A percentile compares a stretch with the other conserved stretches of the same genome.
These are phyloP conservation scores for Xylaria longipes DNA, from an alignment of 495 filamentous ascomycete genomes.

Conservation along the genomic window DNA sequence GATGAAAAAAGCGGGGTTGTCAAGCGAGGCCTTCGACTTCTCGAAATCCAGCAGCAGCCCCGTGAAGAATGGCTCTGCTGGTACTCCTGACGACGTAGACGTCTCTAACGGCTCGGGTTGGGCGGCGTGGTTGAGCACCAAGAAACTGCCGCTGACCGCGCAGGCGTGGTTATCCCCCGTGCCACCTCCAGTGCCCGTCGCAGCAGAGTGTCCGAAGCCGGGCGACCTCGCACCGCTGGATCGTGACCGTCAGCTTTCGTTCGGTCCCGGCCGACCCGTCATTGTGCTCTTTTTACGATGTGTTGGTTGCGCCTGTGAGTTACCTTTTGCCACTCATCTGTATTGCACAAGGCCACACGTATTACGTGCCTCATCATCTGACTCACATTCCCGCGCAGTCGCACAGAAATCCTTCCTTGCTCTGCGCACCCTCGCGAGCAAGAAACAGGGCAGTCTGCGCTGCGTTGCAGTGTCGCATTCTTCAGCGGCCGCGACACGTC, in stretches of 20 bases:
- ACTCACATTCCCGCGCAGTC: constrained; percentile 39
- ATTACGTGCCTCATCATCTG: background rate
- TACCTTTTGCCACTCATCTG: background rate
- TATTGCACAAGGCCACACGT: background rate
- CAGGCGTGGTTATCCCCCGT: constrained; percentile 54
- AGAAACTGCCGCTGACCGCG: constrained; percentile 45
- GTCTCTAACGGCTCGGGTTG: constrained; percentile 39
- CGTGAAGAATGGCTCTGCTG: constrained; percentile 31
- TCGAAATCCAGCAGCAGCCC: constrained; percentile 37
- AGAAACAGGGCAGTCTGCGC: constrained; percentile 47
- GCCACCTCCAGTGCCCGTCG: constrained; percentile 54
- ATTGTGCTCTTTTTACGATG: constrained; percentile 61
- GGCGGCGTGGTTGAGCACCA: constrained; percentile 47
- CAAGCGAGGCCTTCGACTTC: constrained; percentile 48
- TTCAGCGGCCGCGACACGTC: constrained; percentile 50
- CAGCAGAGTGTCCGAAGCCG: constrained; percentile 44
- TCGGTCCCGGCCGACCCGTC: constrained; percentile 45
- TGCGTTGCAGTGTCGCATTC: constrained; percentile 64
- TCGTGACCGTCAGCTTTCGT: constrained; percentile 49
- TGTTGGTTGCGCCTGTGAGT: constrained; percentile 61
- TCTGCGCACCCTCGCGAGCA: constrained; percentile 52
- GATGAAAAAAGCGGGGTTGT: constrained; percentile 52
- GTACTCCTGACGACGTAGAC: constrained; percentile 36
- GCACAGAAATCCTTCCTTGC: constrained; percentile 62
- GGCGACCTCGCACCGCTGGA: constrained; percentile 56